Evolutionary conservation across 768 basidiomycete species (phyloP).

Genomic region (Russula virescens): DNA sequence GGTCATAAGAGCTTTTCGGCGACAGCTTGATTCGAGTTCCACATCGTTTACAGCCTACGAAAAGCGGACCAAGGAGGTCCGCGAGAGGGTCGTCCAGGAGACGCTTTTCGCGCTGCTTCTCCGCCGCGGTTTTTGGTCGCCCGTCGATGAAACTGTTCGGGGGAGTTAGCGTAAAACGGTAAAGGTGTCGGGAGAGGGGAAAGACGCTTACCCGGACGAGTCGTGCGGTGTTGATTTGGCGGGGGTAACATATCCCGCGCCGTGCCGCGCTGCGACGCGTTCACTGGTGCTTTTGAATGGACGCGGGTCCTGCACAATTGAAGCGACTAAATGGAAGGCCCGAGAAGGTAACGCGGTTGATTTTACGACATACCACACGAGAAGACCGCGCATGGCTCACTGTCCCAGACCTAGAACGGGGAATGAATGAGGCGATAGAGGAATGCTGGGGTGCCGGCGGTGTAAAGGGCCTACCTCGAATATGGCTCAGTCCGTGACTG

Average conservation of each 20-base stretch:
- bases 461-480: conserved; percentile 14
- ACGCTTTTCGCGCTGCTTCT: conserved; percentile 21
- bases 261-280: not conserved
- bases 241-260: conserved; percentile 4
- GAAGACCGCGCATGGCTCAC: conserved; percentile 13
- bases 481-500: conserved; percentile 10
- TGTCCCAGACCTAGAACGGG: conserved; percentile 17
- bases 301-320: conserved; percentile 3
- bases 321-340: conserved; percentile 1
- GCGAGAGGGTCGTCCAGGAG: conserved; percentile 24
- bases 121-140: conserved; percentile 24
- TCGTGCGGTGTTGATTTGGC: conserved; percentile 1
- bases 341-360: not conserved
- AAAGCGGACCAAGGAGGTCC: conserved; percentile 22
- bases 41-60: conserved; percentile 22
- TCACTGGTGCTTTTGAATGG: conserved; percentile 10
- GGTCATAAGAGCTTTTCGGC: conserved; percentile 22
- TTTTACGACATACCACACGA: conserved; percentile 19
- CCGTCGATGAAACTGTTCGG: conserved; percentile 17
- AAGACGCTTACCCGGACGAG: conserved; percentile 3
- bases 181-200: not conserved
- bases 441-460: not conserved
- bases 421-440: conserved; percentile 17
- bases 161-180: not conserved
- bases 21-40: conserved; percentile 24